Evolutionary conservation across 225 moss, liverwort and hornwort species (phyloP).

Genomic region (Asterella californica): DNA sequence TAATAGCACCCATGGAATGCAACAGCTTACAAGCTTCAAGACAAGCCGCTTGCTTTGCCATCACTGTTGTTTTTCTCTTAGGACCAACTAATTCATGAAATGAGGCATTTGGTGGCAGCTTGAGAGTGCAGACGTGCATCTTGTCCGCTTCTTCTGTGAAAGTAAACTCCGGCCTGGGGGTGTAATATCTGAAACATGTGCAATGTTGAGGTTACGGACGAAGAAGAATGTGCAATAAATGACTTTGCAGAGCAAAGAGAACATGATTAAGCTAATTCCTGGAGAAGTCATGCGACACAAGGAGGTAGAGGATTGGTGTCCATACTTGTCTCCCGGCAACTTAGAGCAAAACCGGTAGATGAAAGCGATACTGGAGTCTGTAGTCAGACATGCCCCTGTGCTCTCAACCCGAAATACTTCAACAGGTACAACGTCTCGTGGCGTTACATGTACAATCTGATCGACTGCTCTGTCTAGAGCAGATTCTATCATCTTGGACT

Average conservation of each 20-base stretch:
- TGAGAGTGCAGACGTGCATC: constrained; percentile 57
- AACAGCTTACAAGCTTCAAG: constrained; percentile 67
- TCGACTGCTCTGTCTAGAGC: constrained; percentile 53
- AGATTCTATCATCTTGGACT: constrained; percentile 74
- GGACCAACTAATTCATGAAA: constrained; percentile 56
- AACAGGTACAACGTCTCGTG: constrained; percentile 22
- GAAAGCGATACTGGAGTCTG: constrained; percentile 59
- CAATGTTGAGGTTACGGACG: background rate
- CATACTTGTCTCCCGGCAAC: constrained; percentile 87
- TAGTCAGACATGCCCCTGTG: constrained; percentile 71
- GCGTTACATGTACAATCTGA: constrained; percentile 18
- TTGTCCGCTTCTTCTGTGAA: constrained; percentile 40
- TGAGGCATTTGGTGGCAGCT: constrained; percentile 64
- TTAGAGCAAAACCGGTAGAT: constrained; percentile 75
- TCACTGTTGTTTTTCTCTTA: constrained; percentile 30
- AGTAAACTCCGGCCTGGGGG: constrained; percentile 73
- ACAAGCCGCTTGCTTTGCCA: constrained; percentile 75
- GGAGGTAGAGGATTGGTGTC: background rate
- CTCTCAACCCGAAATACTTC: constrained; percentile 58
- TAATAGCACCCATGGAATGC: constrained; percentile 60
- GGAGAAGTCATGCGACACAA: background rate
- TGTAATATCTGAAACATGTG: constrained; percentile 60
- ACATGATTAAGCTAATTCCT: background rate
- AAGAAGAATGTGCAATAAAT: background rate
- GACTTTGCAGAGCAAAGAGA: background rate